Evolutionary conservation across 495 filamentous ascomycete species (phyloP).

Genomic region (Xylaria scruposa): DNA sequence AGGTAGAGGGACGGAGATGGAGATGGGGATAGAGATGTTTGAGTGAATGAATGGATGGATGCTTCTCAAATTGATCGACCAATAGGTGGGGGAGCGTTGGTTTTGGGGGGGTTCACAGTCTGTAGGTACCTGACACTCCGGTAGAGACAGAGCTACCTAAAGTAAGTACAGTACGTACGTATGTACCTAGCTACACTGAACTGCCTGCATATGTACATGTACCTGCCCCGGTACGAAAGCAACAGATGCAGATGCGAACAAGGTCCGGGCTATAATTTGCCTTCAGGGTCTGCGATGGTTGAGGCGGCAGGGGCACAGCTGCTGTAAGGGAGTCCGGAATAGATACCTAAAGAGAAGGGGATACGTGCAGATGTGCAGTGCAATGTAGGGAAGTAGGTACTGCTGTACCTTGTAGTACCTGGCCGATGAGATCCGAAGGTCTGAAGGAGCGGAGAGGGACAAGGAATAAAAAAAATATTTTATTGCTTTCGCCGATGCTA

Average conservation of each 20-base stretch:
- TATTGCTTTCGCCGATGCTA: background rate
- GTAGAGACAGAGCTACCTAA: background rate
- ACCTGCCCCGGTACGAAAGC: background rate
- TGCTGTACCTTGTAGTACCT: conserved; percentile 1
- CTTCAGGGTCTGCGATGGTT: conserved; percentile 9
- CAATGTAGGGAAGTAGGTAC: background rate
- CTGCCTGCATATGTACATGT: background rate
- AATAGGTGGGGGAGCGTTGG: background rate
- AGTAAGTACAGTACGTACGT: too few relatives aligned
- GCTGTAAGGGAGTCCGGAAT: background rate
- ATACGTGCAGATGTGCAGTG: background rate
- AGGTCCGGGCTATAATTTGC: background rate
- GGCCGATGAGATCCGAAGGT: background rate
- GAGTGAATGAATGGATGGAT: conserved; percentile 18
- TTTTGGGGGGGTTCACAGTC: background rate
- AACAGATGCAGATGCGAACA: conserved; percentile 1
- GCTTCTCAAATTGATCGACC: conserved; percentile 20
- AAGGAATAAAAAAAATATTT: conserved; percentile 26
- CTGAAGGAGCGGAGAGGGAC: conserved; percentile 8
- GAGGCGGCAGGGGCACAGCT: conserved; percentile 4
- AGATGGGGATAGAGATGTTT: conserved; percentile 29
- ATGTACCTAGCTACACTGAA: background rate
- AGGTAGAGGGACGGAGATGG: conserved; percentile 28
- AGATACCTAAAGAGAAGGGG: background rate
- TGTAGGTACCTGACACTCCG: background rate